These are phyloP conservation scores for Hericium alpestre DNA, from an alignment of 768 basidiomycete species.

Conservation along the genomic window DNA sequence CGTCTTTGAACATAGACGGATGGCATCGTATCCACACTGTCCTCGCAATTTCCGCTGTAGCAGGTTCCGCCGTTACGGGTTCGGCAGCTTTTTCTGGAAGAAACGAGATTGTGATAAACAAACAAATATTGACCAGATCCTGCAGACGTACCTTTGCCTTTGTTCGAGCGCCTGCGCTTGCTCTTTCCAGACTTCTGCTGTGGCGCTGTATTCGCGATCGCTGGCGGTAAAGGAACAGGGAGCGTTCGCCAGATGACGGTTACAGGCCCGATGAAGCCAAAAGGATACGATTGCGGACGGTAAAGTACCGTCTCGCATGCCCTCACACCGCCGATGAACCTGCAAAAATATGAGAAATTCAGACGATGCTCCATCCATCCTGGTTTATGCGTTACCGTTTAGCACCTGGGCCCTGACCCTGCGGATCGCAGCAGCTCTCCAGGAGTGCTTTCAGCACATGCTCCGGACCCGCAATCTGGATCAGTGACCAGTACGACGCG, in stretches of 20 bases:
- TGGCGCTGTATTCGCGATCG: background rate
- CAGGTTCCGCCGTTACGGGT: background rate
- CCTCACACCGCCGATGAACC: conserved; percentile 58
- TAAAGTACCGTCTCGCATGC: conserved; percentile 61
- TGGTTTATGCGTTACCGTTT: conserved; percentile 34
- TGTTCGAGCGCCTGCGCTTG: conserved; percentile 22
- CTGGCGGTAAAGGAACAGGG: background rate
- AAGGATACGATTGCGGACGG: conserved; percentile 51
- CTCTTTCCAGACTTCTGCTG: conserved; percentile 6
- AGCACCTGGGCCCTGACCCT: conserved; percentile 48
- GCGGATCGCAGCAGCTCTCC: conserved; percentile 52
- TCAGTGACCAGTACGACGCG: conserved; percentile 69
- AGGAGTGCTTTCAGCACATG: conserved; percentile 40
- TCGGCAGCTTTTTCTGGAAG: background rate
- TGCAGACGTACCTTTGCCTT: conserved; percentile 3
- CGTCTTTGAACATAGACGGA: conserved; percentile 55
- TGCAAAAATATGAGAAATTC: conserved; percentile 17
- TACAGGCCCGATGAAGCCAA: conserved; percentile 56
- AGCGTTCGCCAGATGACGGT: conserved; percentile 65
- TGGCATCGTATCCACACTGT: conserved; percentile 72
- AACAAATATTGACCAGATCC: background rate
- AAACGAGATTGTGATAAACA: background rate
- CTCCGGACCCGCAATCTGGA: conserved; percentile 65
- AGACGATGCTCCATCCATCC: no score
- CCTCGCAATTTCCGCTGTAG: conserved; percentile 19